A percentile compares a stretch with the other conserved stretches of the same genome.
These are phyloP conservation scores for Aspergillus saccharolyticus DNA, from an alignment of 495 filamentous ascomycete species.

Conservation along the genomic window DNA sequence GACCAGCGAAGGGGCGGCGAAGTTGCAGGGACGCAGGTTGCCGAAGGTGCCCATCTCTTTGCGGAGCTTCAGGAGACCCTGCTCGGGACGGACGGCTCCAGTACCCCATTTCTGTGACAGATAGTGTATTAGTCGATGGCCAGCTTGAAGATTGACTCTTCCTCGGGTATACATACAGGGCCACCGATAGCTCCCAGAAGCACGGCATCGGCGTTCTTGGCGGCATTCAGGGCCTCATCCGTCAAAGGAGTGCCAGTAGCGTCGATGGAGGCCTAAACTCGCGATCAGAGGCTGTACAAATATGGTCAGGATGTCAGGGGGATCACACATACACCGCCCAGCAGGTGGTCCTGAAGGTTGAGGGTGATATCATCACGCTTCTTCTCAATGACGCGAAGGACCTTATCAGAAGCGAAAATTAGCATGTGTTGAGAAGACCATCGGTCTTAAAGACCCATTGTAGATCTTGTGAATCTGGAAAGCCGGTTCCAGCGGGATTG, in stretches of 20 bases:
- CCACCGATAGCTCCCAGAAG: slow-evolving; percentile 94
- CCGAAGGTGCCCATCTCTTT: slow-evolving; percentile 93
- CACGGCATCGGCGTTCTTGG: slow-evolving; percentile 86
- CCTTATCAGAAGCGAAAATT: slow-evolving; percentile 18
- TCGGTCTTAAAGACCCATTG: background rate
- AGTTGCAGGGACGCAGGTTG: slow-evolving; percentile 96
- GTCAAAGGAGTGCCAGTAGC: slow-evolving; percentile 72
- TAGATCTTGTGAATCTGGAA: too few species aligned
- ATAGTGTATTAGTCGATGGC: background rate
- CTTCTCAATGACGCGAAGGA: slow-evolving; percentile 69
- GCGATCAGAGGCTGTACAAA: background rate
- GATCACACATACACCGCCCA: slow-evolving; percentile 74
- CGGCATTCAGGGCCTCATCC: slow-evolving; percentile 76
- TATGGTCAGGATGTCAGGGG: background rate
- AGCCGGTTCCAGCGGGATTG: background rate
- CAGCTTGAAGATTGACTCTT: background rate
- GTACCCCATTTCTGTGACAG: slow-evolving; percentile 80
- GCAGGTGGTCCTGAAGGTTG: slow-evolving; percentile 85
- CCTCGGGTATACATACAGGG: slow-evolving; percentile 51
- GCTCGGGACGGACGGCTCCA: slow-evolving; percentile 82
- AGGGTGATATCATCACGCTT: slow-evolving; percentile 64
- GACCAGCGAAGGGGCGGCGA: slow-evolving; percentile 85
- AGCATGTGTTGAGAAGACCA: slow-evolving; percentile 4
- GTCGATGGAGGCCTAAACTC: slow-evolving; percentile 72
- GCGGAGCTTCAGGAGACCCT: slow-evolving; percentile 88